phyloP scores from a whole-genome alignment of 257 asterid genomes.

The Petrea volubilis region DNA sequence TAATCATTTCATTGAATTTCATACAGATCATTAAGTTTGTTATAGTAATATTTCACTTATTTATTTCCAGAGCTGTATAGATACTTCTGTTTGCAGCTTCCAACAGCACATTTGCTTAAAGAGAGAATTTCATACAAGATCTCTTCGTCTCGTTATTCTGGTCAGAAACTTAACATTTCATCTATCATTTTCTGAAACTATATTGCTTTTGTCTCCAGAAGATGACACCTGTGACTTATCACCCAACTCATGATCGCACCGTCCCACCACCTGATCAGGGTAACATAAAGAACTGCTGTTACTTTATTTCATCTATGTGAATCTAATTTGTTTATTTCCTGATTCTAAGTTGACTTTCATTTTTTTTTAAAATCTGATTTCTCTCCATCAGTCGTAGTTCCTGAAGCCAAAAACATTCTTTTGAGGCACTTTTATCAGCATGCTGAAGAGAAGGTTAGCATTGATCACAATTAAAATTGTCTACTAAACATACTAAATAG shows the following conservation, averaged over 20 bases:
- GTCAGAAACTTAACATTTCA: neutral
- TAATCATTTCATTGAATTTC: neutral
- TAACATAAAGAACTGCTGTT: slow-evolving; percentile 6
- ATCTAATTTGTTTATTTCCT: neutral
- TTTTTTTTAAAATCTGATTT: neutral
- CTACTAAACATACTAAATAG: neutral
- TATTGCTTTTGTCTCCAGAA: slow-evolving; percentile 33
- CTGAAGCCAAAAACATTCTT: slow-evolving; percentile 43
- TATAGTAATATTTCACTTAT: neutral
- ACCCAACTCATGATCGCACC: slow-evolving; percentile 50
- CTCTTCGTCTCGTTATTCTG: slow-evolving; percentile 11
- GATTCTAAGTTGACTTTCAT: neutral
- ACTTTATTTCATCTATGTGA: neutral
- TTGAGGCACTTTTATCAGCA: slow-evolving; percentile 45
- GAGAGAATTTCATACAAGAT: neutral
- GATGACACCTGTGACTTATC: slow-evolving; percentile 43
- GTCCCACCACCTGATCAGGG: slow-evolving; percentile 55
- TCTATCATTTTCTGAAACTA: neutral
- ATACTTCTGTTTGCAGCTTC: neutral
- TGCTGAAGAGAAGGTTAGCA: slow-evolving; percentile 43
- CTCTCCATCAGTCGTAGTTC: slow-evolving; percentile 26
- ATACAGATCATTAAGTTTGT: neutral
- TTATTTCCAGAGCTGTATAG: neutral
- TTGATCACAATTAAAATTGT: neutral
- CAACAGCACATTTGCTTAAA: neutral